A percentile compares a stretch with the other conserved stretches of the same genome.
phyloP scores from a whole-genome alignment of 805 yeast genomes.

The Wilhelminamyces savonicus region DNA sequence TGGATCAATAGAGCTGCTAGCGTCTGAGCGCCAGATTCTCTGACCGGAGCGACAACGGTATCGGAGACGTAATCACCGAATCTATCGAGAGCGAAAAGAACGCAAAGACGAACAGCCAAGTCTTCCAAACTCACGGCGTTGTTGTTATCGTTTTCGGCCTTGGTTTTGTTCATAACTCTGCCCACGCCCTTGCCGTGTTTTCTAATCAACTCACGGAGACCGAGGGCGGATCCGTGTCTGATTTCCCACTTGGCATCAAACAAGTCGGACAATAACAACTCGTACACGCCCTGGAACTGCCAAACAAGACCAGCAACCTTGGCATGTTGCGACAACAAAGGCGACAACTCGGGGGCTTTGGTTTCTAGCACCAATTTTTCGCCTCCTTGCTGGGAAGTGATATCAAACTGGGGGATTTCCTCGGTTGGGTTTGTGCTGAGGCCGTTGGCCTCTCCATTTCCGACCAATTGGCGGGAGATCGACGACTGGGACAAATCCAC shows the following conservation, averaged over 20 bases:
- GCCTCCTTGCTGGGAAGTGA: constrained; percentile 76
- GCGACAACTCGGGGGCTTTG: constrained; percentile 56
- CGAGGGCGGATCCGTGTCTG: constrained; percentile 93
- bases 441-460: constrained; percentile 27
- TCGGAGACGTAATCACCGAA: constrained; percentile 97
- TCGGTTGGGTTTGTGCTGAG: constrained; percentile 6
- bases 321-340: constrained; percentile 63
- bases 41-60: constrained; percentile 95
- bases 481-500: constrained; percentile 71
- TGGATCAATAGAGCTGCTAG: constrained; percentile 84
- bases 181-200: constrained; percentile 86
- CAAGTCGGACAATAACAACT: constrained; percentile 67
- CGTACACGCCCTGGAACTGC: constrained; percentile 94
- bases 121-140: constrained; percentile 78
- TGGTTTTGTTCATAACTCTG: constrained; percentile 58
- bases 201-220: constrained; percentile 77
- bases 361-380: constrained; percentile 83
- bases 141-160: constrained; percentile 54
- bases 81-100: constrained; percentile 85
- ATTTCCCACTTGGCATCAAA: constrained; percentile 89
- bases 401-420: constrained; percentile 39
- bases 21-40: constrained; percentile 95
- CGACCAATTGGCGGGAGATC: constrained; percentile 48
- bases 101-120: constrained; percentile 74
- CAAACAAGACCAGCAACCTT: constrained; percentile 73